Evolutionary conservation across 2,329 filamentous ascomycete genomes (phyloP).

Genomic region (Aspergillus fructus): DNA sequence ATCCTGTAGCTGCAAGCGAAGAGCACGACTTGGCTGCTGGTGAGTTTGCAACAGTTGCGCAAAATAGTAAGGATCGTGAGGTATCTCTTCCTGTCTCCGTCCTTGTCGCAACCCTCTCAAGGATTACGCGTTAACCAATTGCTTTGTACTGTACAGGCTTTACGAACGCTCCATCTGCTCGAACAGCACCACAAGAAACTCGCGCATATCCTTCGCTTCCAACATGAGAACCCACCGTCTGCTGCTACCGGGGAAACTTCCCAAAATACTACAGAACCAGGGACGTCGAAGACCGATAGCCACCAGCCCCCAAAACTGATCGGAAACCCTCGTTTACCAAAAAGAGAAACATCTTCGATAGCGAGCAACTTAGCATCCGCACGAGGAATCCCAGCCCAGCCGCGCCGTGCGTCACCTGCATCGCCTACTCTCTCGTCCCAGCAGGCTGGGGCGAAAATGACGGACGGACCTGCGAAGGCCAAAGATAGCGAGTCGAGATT

Average conservation of each 20-base stretch:
- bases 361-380: constrained; percentile 85
- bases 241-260: constrained; percentile 16
- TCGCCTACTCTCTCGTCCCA: constrained; percentile 73
- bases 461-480: constrained; percentile 51
- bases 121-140: not conserved
- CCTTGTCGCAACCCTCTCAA: not conserved
- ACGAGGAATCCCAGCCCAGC: constrained; percentile 66
- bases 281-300: constrained; percentile 29
- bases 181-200: constrained; percentile 85
- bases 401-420: constrained; percentile 62
- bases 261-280: constrained; percentile 20
- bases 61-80: constrained; percentile 63
- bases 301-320: constrained; percentile 41
- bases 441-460: constrained; percentile 69
- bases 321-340: constrained; percentile 46
- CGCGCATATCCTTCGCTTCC: constrained; percentile 75
- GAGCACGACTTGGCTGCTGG: constrained; percentile 86
- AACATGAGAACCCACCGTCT: constrained; percentile 53
- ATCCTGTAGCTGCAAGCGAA: constrained; percentile 78
- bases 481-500: constrained; percentile 31
- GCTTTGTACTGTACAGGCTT: constrained; percentile 59
- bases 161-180: constrained; percentile 79
- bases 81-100: constrained; percentile 33
- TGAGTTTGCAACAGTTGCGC: constrained; percentile 83
- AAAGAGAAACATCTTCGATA: constrained; percentile 77